Conservation (phyloP, 2,329 filamentous ascomycete genomes). For the Ophiognomonia clavigignenti-juglandacearum region DNA sequence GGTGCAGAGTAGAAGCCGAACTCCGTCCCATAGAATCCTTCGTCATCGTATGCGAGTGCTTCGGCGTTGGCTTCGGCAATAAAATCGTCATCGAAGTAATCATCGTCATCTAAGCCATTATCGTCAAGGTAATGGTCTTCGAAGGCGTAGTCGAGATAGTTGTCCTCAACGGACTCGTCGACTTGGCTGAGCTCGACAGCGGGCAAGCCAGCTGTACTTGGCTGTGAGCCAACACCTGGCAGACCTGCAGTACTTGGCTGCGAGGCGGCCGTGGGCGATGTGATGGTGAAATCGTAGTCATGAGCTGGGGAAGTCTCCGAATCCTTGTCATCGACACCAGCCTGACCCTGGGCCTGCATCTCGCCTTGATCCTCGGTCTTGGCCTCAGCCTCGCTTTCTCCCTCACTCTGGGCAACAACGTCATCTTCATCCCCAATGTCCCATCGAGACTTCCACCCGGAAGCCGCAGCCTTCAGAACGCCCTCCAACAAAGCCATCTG, state of each 20-base stretch:
- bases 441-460: conserved; percentile 39
- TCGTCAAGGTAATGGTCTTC: no score
- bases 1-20: conserved; percentile 88
- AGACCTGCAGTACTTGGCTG: conserved; percentile 25
- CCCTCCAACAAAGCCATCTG: conserved; percentile 82
- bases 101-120: conserved; percentile 49
- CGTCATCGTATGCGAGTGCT: conserved; percentile 83
- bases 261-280: conserved; percentile 26
- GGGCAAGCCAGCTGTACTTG: conserved; percentile 23
- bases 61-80: conserved; percentile 95
- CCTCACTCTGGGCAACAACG: conserved; percentile 11
- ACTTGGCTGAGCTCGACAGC: conserved; percentile 29
- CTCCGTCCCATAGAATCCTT: conserved; percentile 93
- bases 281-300: conserved; percentile 27
- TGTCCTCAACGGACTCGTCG: conserved; percentile 59
- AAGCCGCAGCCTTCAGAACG: conserved; percentile 68
- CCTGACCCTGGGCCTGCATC: not conserved
- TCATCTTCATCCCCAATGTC: conserved; percentile 60
- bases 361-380: not conserved
- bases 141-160: not conserved
- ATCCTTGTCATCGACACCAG: not conserved
- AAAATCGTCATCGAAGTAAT: conserved; percentile 80
- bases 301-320: conserved; percentile 33
- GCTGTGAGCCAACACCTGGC: conserved; percentile 3
- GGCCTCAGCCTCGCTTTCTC: not conserved